phyloP scores from a whole-genome alignment of 495 filamentous ascomycete species.

The Tuber microsphaerosporum region DNA sequence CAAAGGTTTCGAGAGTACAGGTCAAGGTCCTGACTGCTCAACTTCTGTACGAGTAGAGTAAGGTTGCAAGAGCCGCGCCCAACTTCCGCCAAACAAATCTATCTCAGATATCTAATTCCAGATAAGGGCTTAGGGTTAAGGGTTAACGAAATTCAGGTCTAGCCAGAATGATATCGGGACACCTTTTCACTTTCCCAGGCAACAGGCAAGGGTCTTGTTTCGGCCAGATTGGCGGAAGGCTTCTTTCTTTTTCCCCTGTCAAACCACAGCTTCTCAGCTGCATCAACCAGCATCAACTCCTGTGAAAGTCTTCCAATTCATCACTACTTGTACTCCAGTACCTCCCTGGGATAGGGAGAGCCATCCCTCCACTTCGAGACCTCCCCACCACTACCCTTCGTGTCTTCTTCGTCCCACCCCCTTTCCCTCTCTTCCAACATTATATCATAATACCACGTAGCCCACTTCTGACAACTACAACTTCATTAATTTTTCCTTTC shows the following conservation, averaged over 20 bases:
- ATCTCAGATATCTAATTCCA: background rate
- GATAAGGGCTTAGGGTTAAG: background rate
- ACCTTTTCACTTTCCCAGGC: background rate
- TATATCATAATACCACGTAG: conserved; percentile 16
- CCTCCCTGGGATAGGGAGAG: background rate
- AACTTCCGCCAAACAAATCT: background rate
- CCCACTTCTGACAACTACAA: conserved; percentile 7
- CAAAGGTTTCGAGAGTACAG: conserved; percentile 49
- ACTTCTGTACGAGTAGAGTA: background rate
- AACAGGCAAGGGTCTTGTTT: background rate
- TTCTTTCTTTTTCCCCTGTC: background rate
- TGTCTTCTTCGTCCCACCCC: conserved; percentile 6
- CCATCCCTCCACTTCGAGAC: background rate
- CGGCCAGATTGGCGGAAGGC: background rate
- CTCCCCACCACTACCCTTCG: background rate
- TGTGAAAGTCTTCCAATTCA: background rate
- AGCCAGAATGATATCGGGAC: background rate
- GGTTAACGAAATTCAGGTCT: background rate
- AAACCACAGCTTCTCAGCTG: background rate
- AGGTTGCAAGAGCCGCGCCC: background rate
- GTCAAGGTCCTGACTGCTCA: background rate
- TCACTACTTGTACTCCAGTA: background rate
- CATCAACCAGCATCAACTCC: background rate
- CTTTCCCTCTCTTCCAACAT: conserved; percentile 23
- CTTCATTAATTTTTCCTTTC: conserved; percentile 15